Base-by-base conservation (phyloP, 495 filamentous ascomycete genomes). In the Daldinia loculata region DNA sequence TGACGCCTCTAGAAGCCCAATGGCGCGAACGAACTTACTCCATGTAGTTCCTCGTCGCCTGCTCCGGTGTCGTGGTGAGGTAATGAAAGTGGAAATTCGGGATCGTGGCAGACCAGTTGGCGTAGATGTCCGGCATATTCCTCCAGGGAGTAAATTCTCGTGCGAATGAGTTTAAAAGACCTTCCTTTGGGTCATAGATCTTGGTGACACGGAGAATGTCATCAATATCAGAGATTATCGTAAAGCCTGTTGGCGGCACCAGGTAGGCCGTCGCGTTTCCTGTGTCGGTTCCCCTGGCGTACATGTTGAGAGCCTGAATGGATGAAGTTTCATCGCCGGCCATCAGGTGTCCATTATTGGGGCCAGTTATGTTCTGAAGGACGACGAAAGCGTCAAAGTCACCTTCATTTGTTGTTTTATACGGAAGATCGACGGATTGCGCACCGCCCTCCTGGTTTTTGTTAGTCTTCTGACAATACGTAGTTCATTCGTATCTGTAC, bases 171-270 rank as follows among this genome's bases (percentile, higher is more conserved):
- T 94, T 94, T 15, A 93, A 81, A 0, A 94, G 80, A 17, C 92
- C 91, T 75, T 93, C 80, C 63, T 85, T 82, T 0, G 91, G 92
- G 41, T 89, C 75, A 77, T 92, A 94, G 79, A 94, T 94, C 78
- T 92, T 91, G 53, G 92, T 94, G n/a, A 93, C 79, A 29, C 92
- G 89, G 0, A 94, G 86, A 69, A 93, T 92, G 76, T 94, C 92
- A 63, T 93, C 91, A 67, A 93, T 91, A 71, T 94, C 91, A 30
- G 87, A 90, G 61, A 93, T 81, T 53, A 93, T 83, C 9, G 91
- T 92, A 17, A 92, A 71, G 27, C 90, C 92, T 6, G 80, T 80
- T 0, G 86, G 76, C 2, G 91, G 90, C 1, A 93, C 89, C 1
- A 94, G 87, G 76, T 92, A 94, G 2, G 90, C 88, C 4, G 91